Conservation (phyloP, 371 early-diverging fungal species). For the Blakeslea trispora region DNA sequence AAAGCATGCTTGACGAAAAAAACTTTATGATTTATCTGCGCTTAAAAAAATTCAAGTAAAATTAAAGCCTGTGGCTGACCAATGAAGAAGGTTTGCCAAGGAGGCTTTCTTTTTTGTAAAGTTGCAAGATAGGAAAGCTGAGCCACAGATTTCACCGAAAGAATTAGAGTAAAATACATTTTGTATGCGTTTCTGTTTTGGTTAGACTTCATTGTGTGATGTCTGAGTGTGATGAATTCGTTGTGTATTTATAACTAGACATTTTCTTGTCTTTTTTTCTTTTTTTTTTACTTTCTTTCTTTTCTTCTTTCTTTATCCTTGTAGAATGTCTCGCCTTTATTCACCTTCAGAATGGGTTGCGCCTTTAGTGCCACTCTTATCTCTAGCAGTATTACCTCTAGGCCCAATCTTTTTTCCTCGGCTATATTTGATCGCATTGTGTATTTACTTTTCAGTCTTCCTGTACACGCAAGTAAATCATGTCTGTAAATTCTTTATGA, state of each 20-base stretch:
- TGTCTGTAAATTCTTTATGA: conserved; percentile 43
- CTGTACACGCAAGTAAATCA: conserved; percentile 48
- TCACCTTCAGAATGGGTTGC: conserved; percentile 52
- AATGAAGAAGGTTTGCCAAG: background rate
- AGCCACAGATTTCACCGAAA: background rate
- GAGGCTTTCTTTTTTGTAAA: background rate
- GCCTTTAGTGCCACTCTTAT: conserved; percentile 38
- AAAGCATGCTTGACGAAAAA: too few species aligned
- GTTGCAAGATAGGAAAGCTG: too few species aligned
- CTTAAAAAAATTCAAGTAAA: too few species aligned
- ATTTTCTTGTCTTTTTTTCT: conserved; percentile 5
- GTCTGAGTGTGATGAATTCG: background rate
- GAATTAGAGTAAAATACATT: background rate
- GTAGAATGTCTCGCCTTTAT: conserved; percentile 22
- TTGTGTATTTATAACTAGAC: background rate
- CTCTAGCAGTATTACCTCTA: conserved; percentile 37
- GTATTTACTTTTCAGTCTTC: conserved; percentile 41
- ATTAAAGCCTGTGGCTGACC: too few species aligned
- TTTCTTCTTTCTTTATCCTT: background rate
- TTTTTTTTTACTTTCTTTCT: conserved; percentile 5
- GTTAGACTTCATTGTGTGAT: background rate
- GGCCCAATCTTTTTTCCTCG: conserved; percentile 49
- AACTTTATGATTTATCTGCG: too few species aligned
- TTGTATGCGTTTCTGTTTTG: background rate
- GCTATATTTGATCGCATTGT: conserved; percentile 36